A percentile compares a stretch with the other conserved stretches of the same genome.
Evolutionary conservation across 2,329 filamentous ascomycete species (phyloP).

Genomic region (Trichoderma sp.): DNA sequence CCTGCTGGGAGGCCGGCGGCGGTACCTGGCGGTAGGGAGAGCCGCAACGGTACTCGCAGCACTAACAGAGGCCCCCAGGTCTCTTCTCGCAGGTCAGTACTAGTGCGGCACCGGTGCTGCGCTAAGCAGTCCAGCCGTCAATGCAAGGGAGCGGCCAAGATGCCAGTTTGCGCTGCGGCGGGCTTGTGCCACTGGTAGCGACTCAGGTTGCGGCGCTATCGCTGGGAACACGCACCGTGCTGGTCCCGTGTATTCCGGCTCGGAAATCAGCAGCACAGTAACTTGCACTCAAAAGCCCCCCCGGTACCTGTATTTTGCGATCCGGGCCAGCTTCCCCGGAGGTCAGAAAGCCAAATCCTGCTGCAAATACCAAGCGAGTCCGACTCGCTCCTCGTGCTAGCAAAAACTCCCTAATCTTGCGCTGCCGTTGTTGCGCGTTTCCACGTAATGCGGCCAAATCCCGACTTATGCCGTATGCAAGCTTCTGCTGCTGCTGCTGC

Average conservation of each 20-base stretch:
- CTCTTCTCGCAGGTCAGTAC: not conserved
- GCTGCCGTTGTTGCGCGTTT: not conserved
- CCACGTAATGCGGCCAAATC: not conserved
- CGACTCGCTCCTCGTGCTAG: not conserved
- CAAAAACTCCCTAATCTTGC: not conserved
- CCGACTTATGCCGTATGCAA: too few relatives aligned
- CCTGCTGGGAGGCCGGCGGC: constrained; percentile 15
- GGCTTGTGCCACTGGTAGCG: not conserved
- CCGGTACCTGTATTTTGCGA: not conserved
- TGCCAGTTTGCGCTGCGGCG: not conserved
- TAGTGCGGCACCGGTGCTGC: constrained; percentile 7
- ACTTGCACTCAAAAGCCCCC: not conserved
- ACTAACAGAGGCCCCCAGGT: constrained; percentile 14
- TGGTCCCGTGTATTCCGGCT: constrained; percentile 16
- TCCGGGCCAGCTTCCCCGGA: not conserved
- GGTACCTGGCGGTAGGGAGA: constrained; percentile 13
- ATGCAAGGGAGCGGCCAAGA: not conserved
- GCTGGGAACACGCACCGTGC: not conserved
- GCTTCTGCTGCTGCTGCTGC: not conserved
- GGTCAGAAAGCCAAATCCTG: not conserved
- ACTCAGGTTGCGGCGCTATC: constrained; percentile 16
- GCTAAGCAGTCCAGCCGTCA: not conserved
- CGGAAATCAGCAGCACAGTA: constrained; percentile 13
- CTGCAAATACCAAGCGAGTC: not conserved
- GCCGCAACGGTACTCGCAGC: constrained; percentile 16